phyloP scores from a whole-genome alignment of 805 yeast species.

The Metschnikowia peoriensis region DNA sequence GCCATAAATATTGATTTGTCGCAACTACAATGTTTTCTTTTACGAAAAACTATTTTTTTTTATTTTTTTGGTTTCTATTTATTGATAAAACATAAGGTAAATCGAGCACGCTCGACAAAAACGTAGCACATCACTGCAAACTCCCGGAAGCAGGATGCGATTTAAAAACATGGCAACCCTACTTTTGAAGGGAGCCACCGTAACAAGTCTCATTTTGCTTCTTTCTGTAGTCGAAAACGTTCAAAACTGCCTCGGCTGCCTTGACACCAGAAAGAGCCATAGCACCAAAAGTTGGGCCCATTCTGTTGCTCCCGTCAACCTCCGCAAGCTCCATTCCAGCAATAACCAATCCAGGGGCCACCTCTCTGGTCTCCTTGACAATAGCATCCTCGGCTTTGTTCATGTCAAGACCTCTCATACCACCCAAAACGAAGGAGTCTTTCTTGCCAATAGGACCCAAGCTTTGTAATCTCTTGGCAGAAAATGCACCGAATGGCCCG shows the following conservation, averaged over 20 bases:
- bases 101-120: no score
- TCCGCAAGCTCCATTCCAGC: constrained; percentile 80
- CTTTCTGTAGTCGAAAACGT: constrained; percentile 35
- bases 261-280: constrained; percentile 77
- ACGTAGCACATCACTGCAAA: background rate
- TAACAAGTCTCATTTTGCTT: constrained; percentile 29
- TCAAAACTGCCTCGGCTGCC: constrained; percentile 61
- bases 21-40: no score
- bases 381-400: constrained; percentile 73
- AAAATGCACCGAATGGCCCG: constrained; percentile 81
- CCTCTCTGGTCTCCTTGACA: constrained; percentile 66
- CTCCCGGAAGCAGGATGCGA: background rate
- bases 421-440: constrained; percentile 43
- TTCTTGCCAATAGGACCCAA: constrained; percentile 35
- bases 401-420: constrained; percentile 81
- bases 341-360: constrained; percentile 63
- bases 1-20: no score
- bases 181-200: constrained; percentile 13
- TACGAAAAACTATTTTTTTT: no score
- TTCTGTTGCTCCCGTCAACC: constrained; percentile 73
- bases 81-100: no score
- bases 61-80: no score
- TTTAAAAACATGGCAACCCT: background rate
- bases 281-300: constrained; percentile 85
- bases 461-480: constrained; percentile 58